phyloP scores from a whole-genome alignment of 352 stramenopile species.

The Pythium monospermum region DNA sequence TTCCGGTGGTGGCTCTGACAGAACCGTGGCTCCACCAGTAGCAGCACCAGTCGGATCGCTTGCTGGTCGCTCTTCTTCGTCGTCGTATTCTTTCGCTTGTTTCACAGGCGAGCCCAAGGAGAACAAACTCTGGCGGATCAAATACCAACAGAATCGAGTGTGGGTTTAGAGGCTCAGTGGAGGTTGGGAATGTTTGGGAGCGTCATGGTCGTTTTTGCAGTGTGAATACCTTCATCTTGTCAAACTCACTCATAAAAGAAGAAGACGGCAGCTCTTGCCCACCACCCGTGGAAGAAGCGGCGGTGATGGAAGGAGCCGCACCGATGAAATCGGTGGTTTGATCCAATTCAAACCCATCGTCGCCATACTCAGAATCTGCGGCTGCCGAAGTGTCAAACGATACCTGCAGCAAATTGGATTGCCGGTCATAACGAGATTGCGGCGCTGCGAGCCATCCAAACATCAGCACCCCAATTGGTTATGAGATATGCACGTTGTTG shows the following conservation, averaged over 20 bases:
- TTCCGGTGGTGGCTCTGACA: not conserved
- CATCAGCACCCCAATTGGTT: not conserved
- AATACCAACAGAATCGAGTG: not conserved
- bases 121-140: conserved; percentile 15
- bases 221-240: conserved; percentile 33
- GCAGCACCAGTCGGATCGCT: not conserved
- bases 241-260: conserved; percentile 28
- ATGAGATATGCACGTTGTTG: not conserved
- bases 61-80: too few species aligned
- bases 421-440: conserved; percentile 33
- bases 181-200: too few species aligned
- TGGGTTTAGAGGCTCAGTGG: too few species aligned
- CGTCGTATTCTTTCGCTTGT: conserved; percentile 8
- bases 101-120: conserved; percentile 22
- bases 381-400: conserved; percentile 14
- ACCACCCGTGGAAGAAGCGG: too few species aligned
- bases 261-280: not conserved
- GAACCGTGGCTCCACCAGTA: not conserved
- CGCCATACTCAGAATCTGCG: conserved; percentile 34
- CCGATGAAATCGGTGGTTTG: conserved; percentile 26
- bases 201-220: too few species aligned
- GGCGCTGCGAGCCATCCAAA: conserved; percentile 21
- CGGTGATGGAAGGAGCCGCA: not conserved
- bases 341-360: conserved; percentile 65
- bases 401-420: conserved; percentile 19